A percentile compares a stretch with the other conserved stretches of the same genome.
These are phyloP conservation scores for Phlyctochytrium planicorne DNA, from an alignment of 192 early-diverging fungal genomes.

Conservation along the genomic window DNA sequence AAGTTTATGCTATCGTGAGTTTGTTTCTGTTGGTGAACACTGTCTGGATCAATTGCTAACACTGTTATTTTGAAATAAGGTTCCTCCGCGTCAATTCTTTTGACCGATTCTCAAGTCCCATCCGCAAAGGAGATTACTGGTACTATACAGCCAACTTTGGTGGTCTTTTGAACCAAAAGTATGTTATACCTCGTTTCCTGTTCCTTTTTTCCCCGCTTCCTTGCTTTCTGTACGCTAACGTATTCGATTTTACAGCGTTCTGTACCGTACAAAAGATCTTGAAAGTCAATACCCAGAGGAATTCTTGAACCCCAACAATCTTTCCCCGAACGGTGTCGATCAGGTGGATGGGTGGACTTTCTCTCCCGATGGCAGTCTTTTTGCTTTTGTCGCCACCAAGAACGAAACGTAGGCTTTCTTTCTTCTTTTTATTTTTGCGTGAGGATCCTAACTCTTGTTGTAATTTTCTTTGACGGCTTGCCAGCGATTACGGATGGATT, in stretches of 20 bases:
- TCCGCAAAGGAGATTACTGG: not conserved
- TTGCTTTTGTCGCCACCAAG: slow-evolving; percentile 17
- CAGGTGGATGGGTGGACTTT: slow-evolving; percentile 16
- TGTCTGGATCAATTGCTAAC: too few relatives aligned
- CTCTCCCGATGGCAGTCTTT: slow-evolving; percentile 9
- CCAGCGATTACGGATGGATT: slow-evolving; percentile 12
- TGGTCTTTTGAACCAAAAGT: slow-evolving; percentile 4
- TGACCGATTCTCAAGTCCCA: not conserved
- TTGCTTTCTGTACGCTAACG: too few relatives aligned
- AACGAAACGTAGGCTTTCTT: slow-evolving; percentile 11
- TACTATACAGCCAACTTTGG: slow-evolving; percentile 7
- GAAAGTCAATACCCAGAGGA: slow-evolving; percentile 3
- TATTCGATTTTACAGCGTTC: not conserved
- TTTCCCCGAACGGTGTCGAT: slow-evolving; percentile 15
- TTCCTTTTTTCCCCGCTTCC: too few relatives aligned
- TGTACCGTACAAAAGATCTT: slow-evolving; percentile 11
- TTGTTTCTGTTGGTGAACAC: too few relatives aligned
- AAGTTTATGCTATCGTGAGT: too few relatives aligned
- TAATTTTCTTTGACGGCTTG: too few relatives aligned
- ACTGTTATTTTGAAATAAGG: too few relatives aligned
- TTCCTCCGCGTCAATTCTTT: not conserved
- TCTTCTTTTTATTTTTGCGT: not conserved
- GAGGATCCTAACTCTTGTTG: too few relatives aligned
- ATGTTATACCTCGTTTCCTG: not conserved
- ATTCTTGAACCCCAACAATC: slow-evolving; percentile 17